A percentile compares a stretch with the other conserved stretches of the same genome.
Evolutionary conservation across 2,329 filamentous ascomycete genomes (phyloP).

Genomic region (Ophiostoma montium): DNA sequence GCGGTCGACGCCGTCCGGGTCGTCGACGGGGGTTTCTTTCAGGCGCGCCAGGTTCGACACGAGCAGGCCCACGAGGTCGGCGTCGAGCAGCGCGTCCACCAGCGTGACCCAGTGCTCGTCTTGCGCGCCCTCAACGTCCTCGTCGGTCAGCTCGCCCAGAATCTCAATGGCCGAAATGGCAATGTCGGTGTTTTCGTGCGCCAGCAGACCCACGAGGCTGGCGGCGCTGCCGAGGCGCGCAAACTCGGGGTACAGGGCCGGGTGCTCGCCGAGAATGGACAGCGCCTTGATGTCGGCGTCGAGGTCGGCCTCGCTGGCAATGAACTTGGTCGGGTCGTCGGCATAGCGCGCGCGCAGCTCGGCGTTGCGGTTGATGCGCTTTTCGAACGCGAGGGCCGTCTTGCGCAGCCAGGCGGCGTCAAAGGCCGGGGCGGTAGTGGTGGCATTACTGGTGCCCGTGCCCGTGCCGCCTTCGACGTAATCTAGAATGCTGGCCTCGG

Average conservation of each 20-base stretch:
- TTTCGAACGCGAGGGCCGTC: constrained; percentile 73
- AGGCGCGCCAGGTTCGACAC: constrained; percentile 67
- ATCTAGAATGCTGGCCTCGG: constrained; percentile 73
- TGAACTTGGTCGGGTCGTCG: constrained; percentile 65
- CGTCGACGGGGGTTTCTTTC: constrained; percentile 54
- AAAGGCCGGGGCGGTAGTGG: constrained; percentile 52
- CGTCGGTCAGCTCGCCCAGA: constrained; percentile 79
- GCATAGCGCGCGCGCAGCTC: constrained; percentile 81
- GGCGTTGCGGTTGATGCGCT: constrained; percentile 79
- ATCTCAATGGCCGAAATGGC: constrained; percentile 85
- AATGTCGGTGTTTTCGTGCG: constrained; percentile 95
- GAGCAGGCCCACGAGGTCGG: constrained; percentile 60
- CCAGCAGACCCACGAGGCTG: constrained; percentile 66
- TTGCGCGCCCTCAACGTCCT: constrained; percentile 67
- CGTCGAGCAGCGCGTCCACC: constrained; percentile 50
- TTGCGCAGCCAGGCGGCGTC: constrained; percentile 74
- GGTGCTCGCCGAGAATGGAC: constrained; percentile 75
- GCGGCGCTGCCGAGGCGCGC: constrained; percentile 57
- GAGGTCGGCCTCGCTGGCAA: constrained; percentile 74
- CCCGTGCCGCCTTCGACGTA: constrained; percentile 53
- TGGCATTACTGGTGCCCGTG: constrained; percentile 31
- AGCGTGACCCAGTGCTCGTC: constrained; percentile 69
- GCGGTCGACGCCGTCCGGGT: constrained; percentile 52
- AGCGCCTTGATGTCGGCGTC: constrained; percentile 78
- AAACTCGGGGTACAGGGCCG: constrained; percentile 70